Evolutionary conservation across 306 rosid genomes (phyloP).

Genomic region (Acacia acuminata): DNA sequence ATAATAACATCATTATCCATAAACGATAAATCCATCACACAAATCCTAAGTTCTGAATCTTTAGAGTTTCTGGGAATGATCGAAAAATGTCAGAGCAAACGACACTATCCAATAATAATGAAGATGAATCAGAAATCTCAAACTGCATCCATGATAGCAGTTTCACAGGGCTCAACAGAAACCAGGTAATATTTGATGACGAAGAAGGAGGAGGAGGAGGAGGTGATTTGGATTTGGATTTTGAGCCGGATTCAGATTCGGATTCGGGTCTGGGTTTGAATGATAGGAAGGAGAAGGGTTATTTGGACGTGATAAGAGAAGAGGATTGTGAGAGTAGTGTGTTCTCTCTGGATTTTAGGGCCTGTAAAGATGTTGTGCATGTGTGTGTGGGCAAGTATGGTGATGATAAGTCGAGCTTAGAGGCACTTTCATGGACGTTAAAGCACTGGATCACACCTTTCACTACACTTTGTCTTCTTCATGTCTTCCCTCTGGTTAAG

Average conservation of each 20-base stretch:
- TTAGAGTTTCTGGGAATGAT: background rate
- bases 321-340: constrained; percentile 21
- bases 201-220: background rate
- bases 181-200: background rate
- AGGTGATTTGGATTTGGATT: background rate
- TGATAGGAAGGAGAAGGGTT: background rate
- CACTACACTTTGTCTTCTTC: constrained; percentile 1
- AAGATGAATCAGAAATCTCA: background rate
- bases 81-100: background rate
- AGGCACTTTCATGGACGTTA: constrained; percentile 21
- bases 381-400: constrained; percentile 1
- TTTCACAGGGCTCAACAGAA: background rate
- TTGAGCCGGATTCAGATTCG: background rate
- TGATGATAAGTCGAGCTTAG: background rate
- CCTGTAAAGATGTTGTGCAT: background rate
- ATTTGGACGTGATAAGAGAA: background rate
- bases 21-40: background rate
- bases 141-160: background rate
- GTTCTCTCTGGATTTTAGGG: constrained; percentile 11
- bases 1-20: background rate
- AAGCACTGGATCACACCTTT: constrained; percentile 1
- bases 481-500: constrained; percentile 17
- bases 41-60: background rate
- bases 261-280: background rate
- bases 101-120: background rate